Base-by-base conservation (phyloP, 192 early-diverging fungal species). In the Lunasporangiospora selenospora region DNA sequence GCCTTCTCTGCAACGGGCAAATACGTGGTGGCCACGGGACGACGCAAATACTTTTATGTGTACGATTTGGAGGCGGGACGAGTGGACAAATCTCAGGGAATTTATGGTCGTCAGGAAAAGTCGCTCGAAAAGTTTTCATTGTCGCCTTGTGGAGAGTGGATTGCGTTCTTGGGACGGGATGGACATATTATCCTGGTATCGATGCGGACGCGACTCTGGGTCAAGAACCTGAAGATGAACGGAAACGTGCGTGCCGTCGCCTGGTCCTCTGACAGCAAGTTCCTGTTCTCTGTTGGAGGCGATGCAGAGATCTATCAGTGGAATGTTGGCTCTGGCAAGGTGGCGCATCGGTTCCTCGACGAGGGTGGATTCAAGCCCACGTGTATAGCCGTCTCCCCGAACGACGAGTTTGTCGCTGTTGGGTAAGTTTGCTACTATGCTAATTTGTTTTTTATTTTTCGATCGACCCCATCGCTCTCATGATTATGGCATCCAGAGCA, bases 261-360 rank as follows among this genome's bases (percentile, higher is more conserved):
- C 23, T 98, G 95, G 80, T 91, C 92, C 0, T 75, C 77, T 15
- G 93, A 98, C 75, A 89, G 91, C 16, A 79, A 86, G 29, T 90
- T 82, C 60, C 53, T 97, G 45, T 94, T 82, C 80, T 88, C 88
- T 26, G 80, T 93, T 37, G 92, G 92, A 21, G 76, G 77, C 3
- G 94, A 97, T 65, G 91, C 91, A 36, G 90, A 92, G 60, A 81
- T 95, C 3, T 98, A 96, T 69, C 90, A 92, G 65, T 99, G 93
- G 90, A 93, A 98, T 65, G 55, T 95, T 38, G 81, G 81, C 12
- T 65, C 83, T 27, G 87, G 91, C 42, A 79, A 80, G 38, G 95
- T 93, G 67, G 58, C 93, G 11, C 88, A 91, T 60, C 80, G 84
- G 46, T 98, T 93, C 81, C 48, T 76, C 56, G 95, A 98, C 75